Percentiles rank a stretch among this genome's conserved stretches.
These are phyloP conservation scores for Sistotremastrum suecicum DNA, from an alignment of 768 basidiomycete genomes.

Conservation along the genomic window DNA sequence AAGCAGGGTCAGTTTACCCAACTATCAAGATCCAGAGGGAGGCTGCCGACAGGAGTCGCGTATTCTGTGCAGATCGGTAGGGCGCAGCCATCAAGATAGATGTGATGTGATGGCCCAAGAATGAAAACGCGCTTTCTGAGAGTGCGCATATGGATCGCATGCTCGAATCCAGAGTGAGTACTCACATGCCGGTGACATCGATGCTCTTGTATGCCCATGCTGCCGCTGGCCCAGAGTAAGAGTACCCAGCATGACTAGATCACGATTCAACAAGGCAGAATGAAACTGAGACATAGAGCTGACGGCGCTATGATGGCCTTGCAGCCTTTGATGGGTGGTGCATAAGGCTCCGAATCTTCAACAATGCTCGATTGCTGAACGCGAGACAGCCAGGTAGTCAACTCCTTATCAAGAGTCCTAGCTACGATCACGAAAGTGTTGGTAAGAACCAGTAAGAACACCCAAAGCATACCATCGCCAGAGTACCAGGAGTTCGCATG, in stretches of 20 bases:
- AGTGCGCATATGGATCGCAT: background rate
- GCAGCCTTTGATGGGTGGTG: slow-evolving; percentile 52
- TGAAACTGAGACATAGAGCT: slow-evolving; percentile 17
- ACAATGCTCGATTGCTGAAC: slow-evolving; percentile 29
- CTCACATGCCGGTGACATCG: slow-evolving; percentile 69
- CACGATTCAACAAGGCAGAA: slow-evolving; percentile 1
- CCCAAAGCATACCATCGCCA: slow-evolving; percentile 33
- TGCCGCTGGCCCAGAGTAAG: slow-evolving; percentile 85
- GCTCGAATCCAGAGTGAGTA: slow-evolving; percentile 6
- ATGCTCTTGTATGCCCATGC: slow-evolving; percentile 95
- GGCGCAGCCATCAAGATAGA: slow-evolving; percentile 78
- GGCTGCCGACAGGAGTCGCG: slow-evolving; percentile 70
- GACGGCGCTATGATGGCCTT: slow-evolving; percentile 95
- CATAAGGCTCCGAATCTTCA: slow-evolving; percentile 26
- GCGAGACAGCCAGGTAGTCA: slow-evolving; percentile 45
- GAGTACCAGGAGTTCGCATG: slow-evolving; percentile 93
- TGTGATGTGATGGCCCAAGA: slow-evolving; percentile 91
- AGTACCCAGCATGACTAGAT: slow-evolving; percentile 85
- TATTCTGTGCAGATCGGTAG: slow-evolving; percentile 67
- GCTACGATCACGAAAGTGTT: slow-evolving; percentile 22
- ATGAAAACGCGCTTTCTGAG: slow-evolving; percentile 82
- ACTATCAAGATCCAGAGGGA: slow-evolving; percentile 74
- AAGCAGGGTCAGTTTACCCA: slow-evolving; percentile 17
- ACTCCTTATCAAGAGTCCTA: slow-evolving; percentile 40
- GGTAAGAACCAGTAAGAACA: slow-evolving; percentile 3